Percentiles rank a stretch among this genome's conserved stretches.
Evolutionary conservation across 306 rosid species (phyloP).

Genomic region (Herpetospermum pedunculosum): DNA sequence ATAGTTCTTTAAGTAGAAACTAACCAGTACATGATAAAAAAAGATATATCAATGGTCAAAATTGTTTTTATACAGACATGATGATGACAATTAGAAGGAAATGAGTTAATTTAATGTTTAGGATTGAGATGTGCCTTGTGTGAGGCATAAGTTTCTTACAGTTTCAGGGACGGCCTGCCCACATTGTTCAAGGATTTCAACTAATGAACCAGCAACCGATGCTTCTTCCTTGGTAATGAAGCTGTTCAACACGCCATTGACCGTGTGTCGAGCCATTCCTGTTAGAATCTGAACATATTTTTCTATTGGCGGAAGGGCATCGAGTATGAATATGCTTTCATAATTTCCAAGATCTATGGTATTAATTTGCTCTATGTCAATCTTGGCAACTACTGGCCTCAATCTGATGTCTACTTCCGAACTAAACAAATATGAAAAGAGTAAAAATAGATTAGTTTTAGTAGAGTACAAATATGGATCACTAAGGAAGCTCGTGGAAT

Average conservation of each 20-base stretch:
- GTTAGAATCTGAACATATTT: constrained; percentile 35
- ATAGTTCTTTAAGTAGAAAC: no score
- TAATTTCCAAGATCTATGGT: constrained; percentile 30
- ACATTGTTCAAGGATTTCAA: constrained; percentile 42
- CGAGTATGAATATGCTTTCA: constrained; percentile 37
- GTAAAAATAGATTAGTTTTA: background rate
- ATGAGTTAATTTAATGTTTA: background rate
- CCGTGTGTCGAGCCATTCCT: constrained; percentile 47
- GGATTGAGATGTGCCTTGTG: background rate
- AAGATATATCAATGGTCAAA: background rate
- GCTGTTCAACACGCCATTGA: constrained; percentile 42
- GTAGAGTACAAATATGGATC: background rate
- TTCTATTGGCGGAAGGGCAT: constrained; percentile 29
- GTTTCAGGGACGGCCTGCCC: constrained; percentile 49
- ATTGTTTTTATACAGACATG: background rate
- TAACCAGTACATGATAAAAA: background rate
- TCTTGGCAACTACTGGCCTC: constrained; percentile 22
- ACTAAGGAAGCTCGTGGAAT: background rate
- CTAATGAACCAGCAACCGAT: constrained; percentile 32
- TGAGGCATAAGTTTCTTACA: constrained; percentile 29
- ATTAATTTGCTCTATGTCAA: constrained; percentile 27
- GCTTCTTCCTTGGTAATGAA: constrained; percentile 33
- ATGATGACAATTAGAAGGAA: background rate
- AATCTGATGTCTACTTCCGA: constrained; percentile 16
- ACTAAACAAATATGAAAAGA: constrained; percentile 21